Conservation (phyloP, 2,329 filamentous ascomycete species). For the Epichloe uncinata region DNA sequence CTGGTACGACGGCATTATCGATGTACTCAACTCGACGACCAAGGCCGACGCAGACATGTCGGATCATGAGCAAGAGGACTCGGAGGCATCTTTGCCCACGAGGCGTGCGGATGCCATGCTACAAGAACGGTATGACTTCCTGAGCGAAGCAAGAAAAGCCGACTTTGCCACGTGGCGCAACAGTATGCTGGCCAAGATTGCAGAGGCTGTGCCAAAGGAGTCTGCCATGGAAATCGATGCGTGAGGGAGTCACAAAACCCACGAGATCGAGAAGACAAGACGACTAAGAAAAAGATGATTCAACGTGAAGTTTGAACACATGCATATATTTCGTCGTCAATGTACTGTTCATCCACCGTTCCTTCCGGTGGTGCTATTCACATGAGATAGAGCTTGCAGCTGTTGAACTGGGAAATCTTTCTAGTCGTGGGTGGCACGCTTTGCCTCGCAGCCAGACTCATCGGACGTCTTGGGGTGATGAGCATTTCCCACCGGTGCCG, state of each 20-base stretch:
- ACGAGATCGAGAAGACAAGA: too few relatives aligned
- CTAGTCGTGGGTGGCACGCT: too few relatives aligned
- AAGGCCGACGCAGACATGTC: constrained; percentile 22
- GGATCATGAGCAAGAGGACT: constrained; percentile 19
- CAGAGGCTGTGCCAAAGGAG: constrained; percentile 23
- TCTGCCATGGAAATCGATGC: constrained; percentile 24
- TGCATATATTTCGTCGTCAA: neutral
- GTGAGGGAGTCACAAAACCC: constrained; percentile 1
- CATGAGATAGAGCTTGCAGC: neutral
- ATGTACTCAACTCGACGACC: constrained; percentile 29
- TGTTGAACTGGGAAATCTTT: neutral
- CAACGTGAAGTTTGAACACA: neutral
- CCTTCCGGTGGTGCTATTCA: neutral
- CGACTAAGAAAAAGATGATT: too few relatives aligned
- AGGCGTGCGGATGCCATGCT: constrained; percentile 56
- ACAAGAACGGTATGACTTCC: constrained; percentile 58
- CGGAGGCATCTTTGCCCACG: constrained; percentile 23
- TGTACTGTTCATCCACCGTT: too few relatives aligned
- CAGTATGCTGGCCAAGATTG: constrained; percentile 41
- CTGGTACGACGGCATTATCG: constrained; percentile 48
- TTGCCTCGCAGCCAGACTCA: neutral
- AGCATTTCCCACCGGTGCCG: neutral
- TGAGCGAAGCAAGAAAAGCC: constrained; percentile 47
- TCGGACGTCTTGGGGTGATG: neutral
- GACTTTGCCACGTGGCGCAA: constrained; percentile 55